A percentile compares a stretch with the other conserved stretches of the same genome.
Conservation (phyloP, 2,329 filamentous ascomycete species). For the Penicillium sp. region DNA sequence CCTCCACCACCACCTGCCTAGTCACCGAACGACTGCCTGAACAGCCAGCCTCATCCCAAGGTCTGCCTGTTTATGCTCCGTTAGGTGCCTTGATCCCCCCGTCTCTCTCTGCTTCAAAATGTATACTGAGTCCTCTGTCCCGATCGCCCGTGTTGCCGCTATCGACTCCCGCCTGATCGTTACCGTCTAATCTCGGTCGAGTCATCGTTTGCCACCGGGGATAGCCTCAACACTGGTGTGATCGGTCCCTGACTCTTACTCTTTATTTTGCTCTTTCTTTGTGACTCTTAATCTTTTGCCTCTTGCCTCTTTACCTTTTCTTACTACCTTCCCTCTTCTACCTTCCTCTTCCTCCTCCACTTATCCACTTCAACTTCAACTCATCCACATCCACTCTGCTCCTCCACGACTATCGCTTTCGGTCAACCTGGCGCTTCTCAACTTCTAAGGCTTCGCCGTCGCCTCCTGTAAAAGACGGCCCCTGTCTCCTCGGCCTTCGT, state of each 20-base stretch:
- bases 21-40: conserved; percentile 31
- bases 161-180: conserved; percentile 37
- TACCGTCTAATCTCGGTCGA: conserved; percentile 28
- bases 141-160: conserved; percentile 43
- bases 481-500: conserved; percentile 33
- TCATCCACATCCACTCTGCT: too few species aligned
- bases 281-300: conserved; percentile 1
- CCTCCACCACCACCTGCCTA: conserved; percentile 15
- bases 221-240: conserved; percentile 29
- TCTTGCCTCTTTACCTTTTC: conserved; percentile 1
- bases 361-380: conserved; percentile 1
- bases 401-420: too few species aligned
- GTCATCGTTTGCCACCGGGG: conserved; percentile 20
- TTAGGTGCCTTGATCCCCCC: conserved; percentile 30
- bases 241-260: conserved; percentile 24
- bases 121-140: conserved; percentile 43
- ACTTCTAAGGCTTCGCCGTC: conserved; percentile 31
- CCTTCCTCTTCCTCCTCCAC: not conserved
- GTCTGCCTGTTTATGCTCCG: conserved; percentile 40
- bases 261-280: not conserved
- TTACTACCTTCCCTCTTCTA: not conserved
- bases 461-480: conserved; percentile 31
- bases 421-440: conserved; percentile 25
- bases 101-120: conserved; percentile 37
- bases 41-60: conserved; percentile 29